These are phyloP conservation scores for Adansonia madagascariensis DNA, from an alignment of 441 rosid species.

Conservation along the genomic window DNA sequence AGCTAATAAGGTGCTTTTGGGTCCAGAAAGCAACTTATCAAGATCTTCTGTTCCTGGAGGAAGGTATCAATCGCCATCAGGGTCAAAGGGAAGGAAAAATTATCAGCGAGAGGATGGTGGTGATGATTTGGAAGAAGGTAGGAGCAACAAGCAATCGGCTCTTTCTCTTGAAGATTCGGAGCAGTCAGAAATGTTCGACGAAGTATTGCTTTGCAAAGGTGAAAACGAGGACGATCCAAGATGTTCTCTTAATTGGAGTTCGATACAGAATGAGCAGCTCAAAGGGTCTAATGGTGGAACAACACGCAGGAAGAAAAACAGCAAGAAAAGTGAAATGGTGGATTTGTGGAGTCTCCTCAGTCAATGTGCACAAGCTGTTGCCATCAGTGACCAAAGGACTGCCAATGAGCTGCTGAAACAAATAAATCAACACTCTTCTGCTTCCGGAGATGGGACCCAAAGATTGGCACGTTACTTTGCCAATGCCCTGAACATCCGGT, in stretches of 20 bases:
- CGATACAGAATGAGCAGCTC: slow-evolving; percentile 26
- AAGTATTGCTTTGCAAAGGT: slow-evolving; percentile 58
- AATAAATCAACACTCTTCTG: slow-evolving; percentile 70
- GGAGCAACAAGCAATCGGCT: slow-evolving; percentile 66
- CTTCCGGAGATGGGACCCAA: slow-evolving; percentile 67
- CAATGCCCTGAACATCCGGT: slow-evolving; percentile 71
- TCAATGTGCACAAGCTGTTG: slow-evolving; percentile 81
- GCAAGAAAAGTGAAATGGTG: slow-evolving; percentile 51
- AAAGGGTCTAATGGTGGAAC: slow-evolving; percentile 43
- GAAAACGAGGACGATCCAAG: slow-evolving; percentile 25
- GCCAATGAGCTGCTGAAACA: slow-evolving; percentile 66
- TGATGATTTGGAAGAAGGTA: slow-evolving; percentile 45
- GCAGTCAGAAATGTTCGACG: slow-evolving; percentile 55
- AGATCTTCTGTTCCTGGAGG: slow-evolving; percentile 22
- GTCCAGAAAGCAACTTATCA: slow-evolving; percentile 28
- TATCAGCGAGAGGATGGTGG: slow-evolving; percentile 45
- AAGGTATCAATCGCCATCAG: slow-evolving; percentile 12
- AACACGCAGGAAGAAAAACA: slow-evolving; percentile 41
- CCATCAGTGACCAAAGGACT: slow-evolving; percentile 62
- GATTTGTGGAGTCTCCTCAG: slow-evolving; percentile 66
- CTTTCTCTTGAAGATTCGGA: slow-evolving; percentile 49
- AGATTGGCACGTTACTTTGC: slow-evolving; percentile 75
- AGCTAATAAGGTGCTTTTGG: slow-evolving; percentile 2
- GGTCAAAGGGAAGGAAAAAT: slow-evolving; percentile 48
- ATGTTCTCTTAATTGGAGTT: not conserved